Percentiles rank a stretch among this genome's conserved stretches.
Conservation (phyloP, 345 rosid genomes). For the Fremontodendron californicum region DNA sequence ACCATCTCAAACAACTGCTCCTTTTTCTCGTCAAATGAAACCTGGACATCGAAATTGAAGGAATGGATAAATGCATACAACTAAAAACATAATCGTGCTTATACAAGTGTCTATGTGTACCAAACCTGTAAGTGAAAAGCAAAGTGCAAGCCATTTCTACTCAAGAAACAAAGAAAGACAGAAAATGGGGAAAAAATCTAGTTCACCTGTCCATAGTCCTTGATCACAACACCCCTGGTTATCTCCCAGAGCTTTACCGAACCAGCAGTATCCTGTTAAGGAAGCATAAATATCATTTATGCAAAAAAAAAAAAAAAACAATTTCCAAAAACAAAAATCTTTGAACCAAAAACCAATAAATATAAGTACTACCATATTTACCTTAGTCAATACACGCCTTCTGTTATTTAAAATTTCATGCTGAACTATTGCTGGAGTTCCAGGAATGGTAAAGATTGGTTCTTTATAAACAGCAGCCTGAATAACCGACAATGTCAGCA, state of each 20-base stretch:
- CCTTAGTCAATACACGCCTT: conserved; percentile 97
- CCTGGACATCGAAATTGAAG: conserved; percentile 37
- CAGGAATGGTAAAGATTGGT: conserved; percentile 68
- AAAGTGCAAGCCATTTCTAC: neutral
- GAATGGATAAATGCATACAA: conserved; percentile 1
- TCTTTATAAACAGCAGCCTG: conserved; percentile 75
- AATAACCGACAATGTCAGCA: conserved; percentile 3
- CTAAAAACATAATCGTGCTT: neutral
- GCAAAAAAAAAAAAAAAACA: neutral
- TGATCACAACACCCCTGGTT: conserved; percentile 75
- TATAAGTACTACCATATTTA: conserved; percentile 19
- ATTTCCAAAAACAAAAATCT: neutral
- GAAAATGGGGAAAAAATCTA: neutral
- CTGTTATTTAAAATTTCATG: conserved; percentile 93
- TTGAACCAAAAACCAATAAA: conserved; percentile 11
- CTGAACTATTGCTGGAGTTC: conserved; percentile 85
- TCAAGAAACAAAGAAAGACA: neutral
- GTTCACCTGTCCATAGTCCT: conserved; percentile 85
- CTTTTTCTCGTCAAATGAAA: conserved; percentile 85
- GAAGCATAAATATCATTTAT: conserved; percentile 17
- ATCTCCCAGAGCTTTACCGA: conserved; percentile 95
- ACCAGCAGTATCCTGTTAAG: conserved; percentile 77
- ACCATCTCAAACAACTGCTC: conserved; percentile 96
- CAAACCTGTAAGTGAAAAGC: neutral
- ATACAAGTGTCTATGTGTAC: neutral